Conservation (phyloP, 2,329 filamentous ascomycete species). For the Neofusicoccum kwambonambiense region DNA sequence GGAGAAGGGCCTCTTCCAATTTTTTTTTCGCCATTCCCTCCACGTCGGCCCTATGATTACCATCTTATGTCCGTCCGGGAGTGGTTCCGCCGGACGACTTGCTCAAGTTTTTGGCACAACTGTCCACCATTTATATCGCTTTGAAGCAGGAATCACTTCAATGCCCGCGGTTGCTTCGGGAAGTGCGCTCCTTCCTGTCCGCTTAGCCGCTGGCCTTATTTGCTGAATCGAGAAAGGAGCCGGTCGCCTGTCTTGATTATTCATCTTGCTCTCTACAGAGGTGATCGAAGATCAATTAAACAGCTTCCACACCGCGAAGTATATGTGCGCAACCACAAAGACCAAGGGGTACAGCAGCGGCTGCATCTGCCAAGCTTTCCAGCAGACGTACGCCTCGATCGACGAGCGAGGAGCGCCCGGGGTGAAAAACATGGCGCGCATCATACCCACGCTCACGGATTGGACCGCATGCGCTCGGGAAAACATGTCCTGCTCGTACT, state of each 20-base stretch:
- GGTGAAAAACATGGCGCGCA: constrained; percentile 50
- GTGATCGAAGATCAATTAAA: constrained; percentile 11
- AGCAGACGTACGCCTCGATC: constrained; percentile 38
- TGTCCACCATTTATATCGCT: too few species aligned
- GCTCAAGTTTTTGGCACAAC: too few species aligned
- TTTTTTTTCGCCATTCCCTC: too few species aligned
- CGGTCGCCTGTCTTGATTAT: too few species aligned
- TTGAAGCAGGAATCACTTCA: too few species aligned
- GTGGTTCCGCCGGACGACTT: too few species aligned
- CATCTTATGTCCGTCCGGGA: too few species aligned
- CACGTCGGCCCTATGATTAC: too few species aligned
- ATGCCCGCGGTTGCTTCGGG: too few species aligned
- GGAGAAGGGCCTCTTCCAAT: neutral
- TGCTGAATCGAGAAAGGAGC: too few species aligned
- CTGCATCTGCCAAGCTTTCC: neutral
- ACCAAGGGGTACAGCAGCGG: constrained; percentile 22
- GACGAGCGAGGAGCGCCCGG: constrained; percentile 45
- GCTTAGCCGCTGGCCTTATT: neutral
- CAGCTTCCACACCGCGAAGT: constrained; percentile 25
- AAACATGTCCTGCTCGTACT: constrained; percentile 42
- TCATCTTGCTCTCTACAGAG: too few species aligned
- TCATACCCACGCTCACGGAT: constrained; percentile 43
- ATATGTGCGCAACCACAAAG: constrained; percentile 20
- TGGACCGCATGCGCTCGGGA: constrained; percentile 30
- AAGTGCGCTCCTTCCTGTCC: too few species aligned